These are phyloP conservation scores for Kodamaea sp. DNA, from an alignment of 1,139 yeast species.

Conservation along the genomic window DNA sequence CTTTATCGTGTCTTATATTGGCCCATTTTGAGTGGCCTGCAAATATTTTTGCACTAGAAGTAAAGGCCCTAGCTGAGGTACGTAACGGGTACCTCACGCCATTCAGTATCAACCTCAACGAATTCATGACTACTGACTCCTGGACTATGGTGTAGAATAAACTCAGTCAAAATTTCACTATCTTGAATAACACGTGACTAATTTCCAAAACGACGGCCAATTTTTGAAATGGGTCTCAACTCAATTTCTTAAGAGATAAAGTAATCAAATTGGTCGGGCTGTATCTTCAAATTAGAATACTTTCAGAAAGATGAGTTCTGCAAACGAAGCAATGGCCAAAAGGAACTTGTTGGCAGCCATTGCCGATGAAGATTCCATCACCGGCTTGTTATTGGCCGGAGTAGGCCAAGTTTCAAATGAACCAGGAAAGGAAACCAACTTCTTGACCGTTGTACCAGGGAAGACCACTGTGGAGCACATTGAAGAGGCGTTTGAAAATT, in stretches of 20 bases:
- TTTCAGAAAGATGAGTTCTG: conserved; percentile 25
- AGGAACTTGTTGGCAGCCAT: conserved; percentile 86
- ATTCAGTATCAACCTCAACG: too few species aligned
- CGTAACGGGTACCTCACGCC: too few species aligned
- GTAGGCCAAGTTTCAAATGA: conserved; percentile 81
- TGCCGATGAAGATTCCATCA: conserved; percentile 96
- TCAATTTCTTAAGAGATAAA: too few species aligned
- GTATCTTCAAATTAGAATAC: too few species aligned
- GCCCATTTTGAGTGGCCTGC: conserved; percentile 97
- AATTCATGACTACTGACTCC: too few species aligned
- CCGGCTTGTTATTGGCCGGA: conserved; percentile 95
- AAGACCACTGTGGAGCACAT: conserved; percentile 78
- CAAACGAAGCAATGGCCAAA: conserved; percentile 51
- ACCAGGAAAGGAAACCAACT: conserved; percentile 74
- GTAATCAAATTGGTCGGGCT: too few species aligned
- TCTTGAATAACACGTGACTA: too few species aligned
- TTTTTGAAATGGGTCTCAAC: conserved; percentile 2
- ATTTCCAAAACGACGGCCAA: conserved; percentile 3
- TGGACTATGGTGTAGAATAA: too few species aligned
- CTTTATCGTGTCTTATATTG: conserved; percentile 89
- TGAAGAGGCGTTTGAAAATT: conserved; percentile 72
- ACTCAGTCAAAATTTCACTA: too few species aligned
- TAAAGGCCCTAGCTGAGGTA: too few species aligned
- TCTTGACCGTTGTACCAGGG: conserved; percentile 73
- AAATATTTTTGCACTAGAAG: too few species aligned